Evolutionary conservation across 805 yeast species (phyloP).

Genomic region (Ogataea pignaliae): DNA sequence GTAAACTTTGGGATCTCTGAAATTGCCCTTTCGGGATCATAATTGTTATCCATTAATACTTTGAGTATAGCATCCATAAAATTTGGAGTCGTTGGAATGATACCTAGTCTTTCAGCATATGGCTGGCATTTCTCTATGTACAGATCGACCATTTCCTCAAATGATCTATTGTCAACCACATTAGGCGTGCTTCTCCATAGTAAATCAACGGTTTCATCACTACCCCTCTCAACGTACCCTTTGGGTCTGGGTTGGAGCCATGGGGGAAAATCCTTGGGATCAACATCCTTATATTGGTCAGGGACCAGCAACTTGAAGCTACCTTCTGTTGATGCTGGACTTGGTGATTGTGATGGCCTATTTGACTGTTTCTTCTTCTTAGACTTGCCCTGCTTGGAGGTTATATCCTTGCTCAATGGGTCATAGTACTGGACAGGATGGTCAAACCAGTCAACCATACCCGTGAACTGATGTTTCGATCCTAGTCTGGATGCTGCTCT

Average conservation of each 20-base stretch:
- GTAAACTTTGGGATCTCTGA: constrained; percentile 43
- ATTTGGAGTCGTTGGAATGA: constrained; percentile 69
- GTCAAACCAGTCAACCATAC: constrained; percentile 59
- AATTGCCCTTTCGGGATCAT: constrained; percentile 49
- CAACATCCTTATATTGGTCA: constrained; percentile 35
- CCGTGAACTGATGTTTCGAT: constrained; percentile 64
- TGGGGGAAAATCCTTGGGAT: constrained; percentile 50
- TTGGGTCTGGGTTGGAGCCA: constrained; percentile 79
- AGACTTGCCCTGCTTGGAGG: constrained; percentile 12
- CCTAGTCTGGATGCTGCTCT: constrained; percentile 77
- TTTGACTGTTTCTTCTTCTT: constrained; percentile 20
- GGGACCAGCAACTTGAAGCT: constrained; percentile 36
- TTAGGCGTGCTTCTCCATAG: constrained; percentile 54
- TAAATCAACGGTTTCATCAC: constrained; percentile 56
- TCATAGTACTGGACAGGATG: constrained; percentile 69
- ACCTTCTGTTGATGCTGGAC: constrained; percentile 16
- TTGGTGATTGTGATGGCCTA: constrained; percentile 18
- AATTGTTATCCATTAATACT: constrained; percentile 46
- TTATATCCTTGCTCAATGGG: constrained; percentile 9
- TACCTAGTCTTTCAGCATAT: constrained; percentile 49
- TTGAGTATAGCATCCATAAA: constrained; percentile 72
- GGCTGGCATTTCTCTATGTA: constrained; percentile 54
- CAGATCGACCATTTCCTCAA: constrained; percentile 31
- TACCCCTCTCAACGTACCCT: constrained; percentile 84
- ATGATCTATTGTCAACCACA: constrained; percentile 14